Conservation (phyloP, 2,329 filamentous ascomycete genomes). For the Colletotrichum godetiae region DNA sequence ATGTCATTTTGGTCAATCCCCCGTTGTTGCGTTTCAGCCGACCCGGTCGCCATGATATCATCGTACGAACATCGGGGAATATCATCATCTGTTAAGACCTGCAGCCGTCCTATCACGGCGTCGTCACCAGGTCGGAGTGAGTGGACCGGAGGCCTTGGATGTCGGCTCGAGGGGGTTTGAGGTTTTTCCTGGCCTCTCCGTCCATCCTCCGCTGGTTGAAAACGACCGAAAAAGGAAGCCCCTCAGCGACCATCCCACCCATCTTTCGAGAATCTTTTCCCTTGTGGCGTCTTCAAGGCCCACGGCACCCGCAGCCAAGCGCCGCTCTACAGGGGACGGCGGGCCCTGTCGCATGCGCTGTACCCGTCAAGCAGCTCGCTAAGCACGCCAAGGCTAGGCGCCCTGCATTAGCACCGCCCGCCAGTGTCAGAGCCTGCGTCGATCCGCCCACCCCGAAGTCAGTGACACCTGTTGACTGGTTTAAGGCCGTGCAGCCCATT, state of each 20-base stretch:
- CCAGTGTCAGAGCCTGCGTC: slow-evolving; percentile 28
- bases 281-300: background rate
- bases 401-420: slow-evolving; percentile 32
- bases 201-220: background rate
- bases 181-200: background rate
- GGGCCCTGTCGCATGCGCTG: slow-evolving; percentile 24
- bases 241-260: background rate
- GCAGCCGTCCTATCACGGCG: background rate
- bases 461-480: background rate
- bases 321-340: slow-evolving; percentile 3
- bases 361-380: slow-evolving; percentile 26
- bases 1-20: background rate
- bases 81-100: slow-evolving; percentile 2
- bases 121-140: background rate
- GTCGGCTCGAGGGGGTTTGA: slow-evolving; percentile 17
- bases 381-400: slow-evolving; percentile 30
- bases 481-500: background rate
- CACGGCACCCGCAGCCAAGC: slow-evolving; percentile 23
- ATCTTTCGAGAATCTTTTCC: background rate
- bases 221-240: slow-evolving; percentile 18
- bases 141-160: slow-evolving; percentile 5
- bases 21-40: slow-evolving; percentile 22
- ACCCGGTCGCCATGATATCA: slow-evolving; percentile 20
- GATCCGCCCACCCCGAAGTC: slow-evolving; percentile 17
- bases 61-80: background rate